A percentile compares a stretch with the other conserved stretches of the same genome.
Conservation (phyloP, 116 monocot species). For the Papilionanthe hybrid region DNA sequence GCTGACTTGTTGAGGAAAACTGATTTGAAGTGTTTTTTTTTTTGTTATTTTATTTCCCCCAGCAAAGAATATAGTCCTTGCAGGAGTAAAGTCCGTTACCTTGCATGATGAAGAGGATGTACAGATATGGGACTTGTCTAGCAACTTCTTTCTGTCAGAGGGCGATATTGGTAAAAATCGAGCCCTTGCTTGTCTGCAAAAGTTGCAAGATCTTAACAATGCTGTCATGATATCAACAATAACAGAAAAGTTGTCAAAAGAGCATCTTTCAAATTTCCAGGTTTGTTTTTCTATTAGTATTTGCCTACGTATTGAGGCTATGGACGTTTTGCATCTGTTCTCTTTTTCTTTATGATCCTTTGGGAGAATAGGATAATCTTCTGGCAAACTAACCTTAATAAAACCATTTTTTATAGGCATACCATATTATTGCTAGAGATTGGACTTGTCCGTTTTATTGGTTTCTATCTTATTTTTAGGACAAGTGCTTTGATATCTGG, state of each 20-base stretch:
- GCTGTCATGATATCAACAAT: conserved; percentile 14
- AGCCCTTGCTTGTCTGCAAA: conserved; percentile 25
- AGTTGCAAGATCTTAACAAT: conserved; percentile 30
- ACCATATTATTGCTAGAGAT: too few species aligned
- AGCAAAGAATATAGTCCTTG: conserved; percentile 31
- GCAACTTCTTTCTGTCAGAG: conserved; percentile 31
- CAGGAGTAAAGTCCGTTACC: conserved; percentile 28
- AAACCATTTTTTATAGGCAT: not conserved
- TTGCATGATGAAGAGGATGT: conserved; percentile 30
- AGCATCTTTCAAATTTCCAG: conserved; percentile 26
- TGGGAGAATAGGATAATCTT: not conserved
- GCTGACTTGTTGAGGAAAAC: not conserved
- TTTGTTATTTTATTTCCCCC: not conserved
- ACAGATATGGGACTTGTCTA: conserved; percentile 25
- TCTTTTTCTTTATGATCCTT: not conserved
- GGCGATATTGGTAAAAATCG: conserved; percentile 28
- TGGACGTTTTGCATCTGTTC: not conserved
- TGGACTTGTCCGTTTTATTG: too few species aligned
- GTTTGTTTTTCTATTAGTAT: conserved; percentile 6
- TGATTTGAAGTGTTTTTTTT: not conserved
- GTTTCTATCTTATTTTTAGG: too few species aligned
- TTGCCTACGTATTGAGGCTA: not conserved
- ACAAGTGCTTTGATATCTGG: too few species aligned
- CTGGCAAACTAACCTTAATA: not conserved
- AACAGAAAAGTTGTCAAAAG: conserved; percentile 17